Base-by-base conservation (phyloP, 2,329 filamentous ascomycete genomes). In the Pseudogymnoascus sp. region DNA sequence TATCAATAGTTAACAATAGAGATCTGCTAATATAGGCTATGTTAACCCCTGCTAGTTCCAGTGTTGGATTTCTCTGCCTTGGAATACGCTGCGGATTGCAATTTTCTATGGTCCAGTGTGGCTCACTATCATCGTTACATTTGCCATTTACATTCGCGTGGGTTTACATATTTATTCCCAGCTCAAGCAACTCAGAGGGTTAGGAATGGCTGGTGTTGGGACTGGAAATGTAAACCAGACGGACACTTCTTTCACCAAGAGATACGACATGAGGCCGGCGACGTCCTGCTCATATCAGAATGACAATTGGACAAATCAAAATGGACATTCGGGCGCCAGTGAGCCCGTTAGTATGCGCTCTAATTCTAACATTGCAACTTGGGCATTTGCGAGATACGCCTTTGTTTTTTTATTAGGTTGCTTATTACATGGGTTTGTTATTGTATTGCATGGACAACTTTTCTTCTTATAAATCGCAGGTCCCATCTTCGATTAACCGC, bases 371-470 rank as follows among this genome's bases (percentile, higher is more conserved):
- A 45, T 80, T 39, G 85, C 84, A 11, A 84, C 85, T 0, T 88
- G 84, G 85, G 81, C 83, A 1, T 90, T 90, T 72, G 83, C 86
- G 65, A 87, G 88, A 69, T 88, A 86, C 63, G 87, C 0, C 78
- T 90, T 60, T 79, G 89, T 11, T 89, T 90, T 79, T 90, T 90
- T 74, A 80, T 85, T 1, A 86, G 86, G 0, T 79, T 90, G 57
- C 78, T 89, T 43, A 81, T 90, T 43, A 89, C 88, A 2, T 90
- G 87, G 87, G 84, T 92, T 64, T 4, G 37, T 6, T 6, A 45
- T 4, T 1, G 41, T 14, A 31, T 45, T 1, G 19, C 39, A 62
- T n/a, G n/a, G n/a, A 13, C 23, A 25, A 25, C 23, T 25, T 25
- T 3, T 25, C 23, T 25, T 25, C 23, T 25, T 25, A 25, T 25